Evolutionary conservation across 148 eudicot genomes (phyloP), one percentile per base, ranked within the genome.

Genomic region (Polygonum maritimum): DNA sequence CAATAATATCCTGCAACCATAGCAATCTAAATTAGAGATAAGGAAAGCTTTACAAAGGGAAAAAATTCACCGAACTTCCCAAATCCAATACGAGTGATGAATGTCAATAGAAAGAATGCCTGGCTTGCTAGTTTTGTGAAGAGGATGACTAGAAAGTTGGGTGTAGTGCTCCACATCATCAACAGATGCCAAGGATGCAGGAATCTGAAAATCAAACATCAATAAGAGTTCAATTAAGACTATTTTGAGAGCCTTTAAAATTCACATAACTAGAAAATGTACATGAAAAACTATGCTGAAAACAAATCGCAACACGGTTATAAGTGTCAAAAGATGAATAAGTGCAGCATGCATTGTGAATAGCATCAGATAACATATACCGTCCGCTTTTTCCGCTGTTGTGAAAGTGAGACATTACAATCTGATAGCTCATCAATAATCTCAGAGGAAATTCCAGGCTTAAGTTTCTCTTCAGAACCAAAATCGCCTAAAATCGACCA

Each of bases 71-170:
- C 5, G 9, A 65, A 2, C 40, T 21, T 15, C 71, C n/a, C 4
- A 60, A 60, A 65, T 65, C n/a, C 44, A 36, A 36, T 65, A 95
- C 97, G 97, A 75, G 71, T 82, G 65, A 79, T 86, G 86, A 36
- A 90, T 85, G 78, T 95, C 98, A 69, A 92, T 48, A 60, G 91
- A 88, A 45, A 95, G 82, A 79, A 95, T 88, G 79, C 98, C 98
- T 38, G 98, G 96, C 79, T 95, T 95, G 85, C 79, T 94, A 47
- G 98, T 92, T 80, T 88, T 89, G 79, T 92, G 97, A 62, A 95
- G 92, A 47, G 98, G 98, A 76, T 86, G 87, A 73, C 97, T 88
- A 75, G 86, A 78, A 16, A 95, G 89, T 74, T 92, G 96, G 49
- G 96, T 92, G 78, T 87, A 95, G 33, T 87, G 84, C 80, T 87